Evolutionary conservation across 2,329 filamentous ascomycete species (phyloP), one percentile per base, ranked within the genome.

Genomic region (Calonectria pteridis): DNA sequence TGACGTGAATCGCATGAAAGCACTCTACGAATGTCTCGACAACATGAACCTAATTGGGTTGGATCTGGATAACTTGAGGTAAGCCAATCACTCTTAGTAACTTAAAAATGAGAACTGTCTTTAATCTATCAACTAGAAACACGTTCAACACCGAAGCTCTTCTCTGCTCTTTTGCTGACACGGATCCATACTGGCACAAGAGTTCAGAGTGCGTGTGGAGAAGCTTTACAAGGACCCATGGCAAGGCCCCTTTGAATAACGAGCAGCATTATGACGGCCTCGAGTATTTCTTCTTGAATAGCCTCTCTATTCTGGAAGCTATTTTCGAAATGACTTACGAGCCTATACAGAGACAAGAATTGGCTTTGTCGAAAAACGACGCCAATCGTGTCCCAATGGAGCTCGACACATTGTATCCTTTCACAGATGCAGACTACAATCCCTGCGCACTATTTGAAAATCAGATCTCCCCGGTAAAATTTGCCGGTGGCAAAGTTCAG

Each of bases 151-250:
- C 23, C 10, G 59, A 64, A 16, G 14, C 35, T 4, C 59, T 64
- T 6, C 14, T 64, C 7, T 64, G 59, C 29, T 71, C 67, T 3
- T n/a, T n/a, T 0, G 63, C 67, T 0, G 66, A 71, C 6, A 43
- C 6, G 2, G n/a, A 11, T 29, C 35, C 9, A 74, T 73, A 33
- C 13, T 85, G 84, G 84, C 74, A 82, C 51, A 81, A 74, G 2
- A 46, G 75, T 0, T 73, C 75, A 0, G 69, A 84, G 20, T 85
- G 84, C 67, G 71, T 85, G 0, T 85, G 84, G 84, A 83, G 83
- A 0, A 82, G 79, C 31, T 76, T 80, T 1, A 79, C 82, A 2
- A 73, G 73, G 4, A 81, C 85, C 5, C 72, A 59, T 2, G 83
- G 80, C 3, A 81, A 75, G 58, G 69, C 77, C 0, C 73, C 77